Base-by-base conservation (phyloP, 805 yeast genomes). In the Nakazawaea wyomingensis region DNA sequence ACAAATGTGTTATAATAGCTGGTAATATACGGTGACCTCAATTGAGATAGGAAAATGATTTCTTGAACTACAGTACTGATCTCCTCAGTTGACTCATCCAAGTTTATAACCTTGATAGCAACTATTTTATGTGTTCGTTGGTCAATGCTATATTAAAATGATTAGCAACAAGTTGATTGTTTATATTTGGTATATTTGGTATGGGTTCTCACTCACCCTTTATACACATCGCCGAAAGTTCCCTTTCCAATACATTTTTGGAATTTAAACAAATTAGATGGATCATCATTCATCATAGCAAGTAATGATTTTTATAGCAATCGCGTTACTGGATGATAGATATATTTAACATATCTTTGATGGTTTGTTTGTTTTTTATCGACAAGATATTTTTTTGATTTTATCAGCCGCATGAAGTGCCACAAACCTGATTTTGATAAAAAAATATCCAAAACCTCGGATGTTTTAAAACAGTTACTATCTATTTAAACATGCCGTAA, bases 41-140 rank as follows among this genome's bases (percentile, higher is more conserved):
- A 61, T 39, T 78, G 78, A 17, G 85, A 76, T 20, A 93, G 65
- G 48, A 90, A 78, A 39, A 76, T 78, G 42, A 91, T 85, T 55
- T 93, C 99, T 60, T 82, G 85, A 21, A 85, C 69, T 37, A 86
- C 60, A 6, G 76, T 74, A 21, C 74, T 76, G 24, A 91, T 74
- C 29, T 86, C 95, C 43, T 89, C 96, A 24, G 76, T 80, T 3
- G 85, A 69, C 27, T 80, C 80, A 47, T 93, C 98, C 32, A 90
- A 64, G 56, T 88, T 83, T 29, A 93, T 74, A 21, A 86, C 82
- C 60, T 91, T 91, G n/a, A 93, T 73, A 3, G 99, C 99, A 22
- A 87, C 90, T 2, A 72, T 55, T 18, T 64, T 53, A 10, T 37
- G 32, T 13, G 47, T 47, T 3, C 26, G 10, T 32, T 44, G 53